Evolutionary conservation across 169 alveolate genomes (phyloP).

Genomic region (Pseudocohnilembus persalinus): DNA sequence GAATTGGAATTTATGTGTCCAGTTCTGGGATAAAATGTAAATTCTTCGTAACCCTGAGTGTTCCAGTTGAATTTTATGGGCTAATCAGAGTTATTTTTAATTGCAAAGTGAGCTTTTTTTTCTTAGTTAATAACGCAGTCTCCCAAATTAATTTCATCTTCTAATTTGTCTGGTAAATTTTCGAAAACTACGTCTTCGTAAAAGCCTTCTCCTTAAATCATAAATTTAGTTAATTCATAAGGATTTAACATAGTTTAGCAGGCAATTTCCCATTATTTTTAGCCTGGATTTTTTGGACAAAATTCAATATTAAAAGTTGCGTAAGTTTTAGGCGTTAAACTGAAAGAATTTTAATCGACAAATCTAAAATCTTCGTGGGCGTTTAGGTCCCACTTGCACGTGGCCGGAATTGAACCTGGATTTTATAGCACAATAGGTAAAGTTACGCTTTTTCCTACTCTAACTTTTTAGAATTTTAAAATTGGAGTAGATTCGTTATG

Average conservation of each 20-base stretch:
- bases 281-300: slow-evolving; percentile 69
- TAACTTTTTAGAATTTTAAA: slow-evolving; percentile 77
- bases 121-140: slow-evolving; percentile 84
- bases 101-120: slow-evolving; percentile 62
- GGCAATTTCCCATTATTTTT: slow-evolving; percentile 54
- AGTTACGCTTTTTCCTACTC: slow-evolving; percentile 68
- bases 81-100: slow-evolving; percentile 82
- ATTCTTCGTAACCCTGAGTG: slow-evolving; percentile 70
- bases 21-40: slow-evolving; percentile 69
- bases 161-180: slow-evolving; percentile 72
- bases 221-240: slow-evolving; percentile 78
- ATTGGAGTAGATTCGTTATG: slow-evolving; percentile 83
- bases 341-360: slow-evolving; percentile 70
- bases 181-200: slow-evolving; percentile 83
- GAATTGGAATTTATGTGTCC: slow-evolving; percentile 86
- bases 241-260: slow-evolving; percentile 84
- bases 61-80: slow-evolving; percentile 84
- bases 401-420: slow-evolving; percentile 87
- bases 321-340: slow-evolving; percentile 82
- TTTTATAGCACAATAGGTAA: slow-evolving; percentile 73
- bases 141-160: slow-evolving; percentile 86
- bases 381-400: slow-evolving; percentile 77
- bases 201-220: slow-evolving; percentile 84
- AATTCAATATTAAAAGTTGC: slow-evolving; percentile 78
- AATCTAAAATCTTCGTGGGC: slow-evolving; percentile 81